Base-by-base conservation (phyloP, 2,329 filamentous ascomycete species). In the Thelonectria rubi region DNA sequence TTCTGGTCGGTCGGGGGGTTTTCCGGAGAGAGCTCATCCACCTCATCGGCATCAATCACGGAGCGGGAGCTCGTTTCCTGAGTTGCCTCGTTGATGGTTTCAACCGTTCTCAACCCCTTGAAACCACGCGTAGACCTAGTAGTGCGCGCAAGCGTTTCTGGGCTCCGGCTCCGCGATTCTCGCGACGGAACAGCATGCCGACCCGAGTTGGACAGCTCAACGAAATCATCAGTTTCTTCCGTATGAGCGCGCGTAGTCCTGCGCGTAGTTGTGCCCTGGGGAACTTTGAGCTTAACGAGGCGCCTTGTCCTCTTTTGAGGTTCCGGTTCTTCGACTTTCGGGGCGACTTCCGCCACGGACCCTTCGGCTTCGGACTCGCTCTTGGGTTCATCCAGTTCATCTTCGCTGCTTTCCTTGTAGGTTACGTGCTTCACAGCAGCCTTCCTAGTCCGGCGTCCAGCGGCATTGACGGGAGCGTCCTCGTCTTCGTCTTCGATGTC, bases 151-250 rank as follows among this genome's bases (percentile, higher is more conserved):
- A 79, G 71, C 3, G 81, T 72, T 64, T 89, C 86, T 0, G 87
- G 86, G 62, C 84, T 88, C 67, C 78, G 81, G 66, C 85, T 88
- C 56, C 78, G 79, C 26, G 84, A 85, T 43, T 82, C 81, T 17
- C 77, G 77, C 40, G 83, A 79, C 2, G 79, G 72, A 42, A 80
- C 79, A 18, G 81, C 82, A 65, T 89, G 86, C 58, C 80, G 82
- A n/a, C 87, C 87, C 8, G 87, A 89, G 67, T 80, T 84, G 6
- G 86, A 84, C 14, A 89, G 77, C 68, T 88, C 85, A 5, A 88
- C 73, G 7, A 88, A 80, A 5, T 82, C 78, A 45, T 87, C 84
- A 0, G 79, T 78, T 48, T 87, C 85, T 46, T 83, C 85, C 3
- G 85, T 86, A 56, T 77, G 81, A 15, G 83, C 84, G 32, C 86